Evolutionary conservation across 192 early-diverging fungal genomes (phyloP).

Genomic region (Dissophora globulifera): DNA sequence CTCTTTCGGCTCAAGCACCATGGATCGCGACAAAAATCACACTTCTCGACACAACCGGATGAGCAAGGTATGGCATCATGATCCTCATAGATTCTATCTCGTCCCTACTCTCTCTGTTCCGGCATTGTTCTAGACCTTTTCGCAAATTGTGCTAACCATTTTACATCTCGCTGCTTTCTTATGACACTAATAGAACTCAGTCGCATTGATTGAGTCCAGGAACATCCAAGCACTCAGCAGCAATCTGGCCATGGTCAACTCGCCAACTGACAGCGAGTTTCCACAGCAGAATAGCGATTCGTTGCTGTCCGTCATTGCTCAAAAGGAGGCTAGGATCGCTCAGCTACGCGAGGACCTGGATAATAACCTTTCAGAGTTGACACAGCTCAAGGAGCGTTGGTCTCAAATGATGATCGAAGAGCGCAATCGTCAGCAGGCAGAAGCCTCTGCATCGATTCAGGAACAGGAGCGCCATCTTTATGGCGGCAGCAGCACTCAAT

Average conservation of each 20-base stretch:
- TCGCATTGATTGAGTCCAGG: conserved; percentile 40
- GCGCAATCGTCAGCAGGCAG: conserved; percentile 36
- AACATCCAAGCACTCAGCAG: conserved; percentile 43
- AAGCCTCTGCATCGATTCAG: conserved; percentile 43
- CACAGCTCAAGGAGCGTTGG: conserved; percentile 51
- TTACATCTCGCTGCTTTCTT: neutral
- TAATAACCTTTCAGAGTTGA: conserved; percentile 31
- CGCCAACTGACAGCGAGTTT: conserved; percentile 45
- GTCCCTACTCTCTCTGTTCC: neutral
- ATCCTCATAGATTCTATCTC: too few relatives aligned
- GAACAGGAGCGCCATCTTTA: conserved; percentile 29
- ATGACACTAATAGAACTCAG: conserved; percentile 23
- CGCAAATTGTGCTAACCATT: neutral
- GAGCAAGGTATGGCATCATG: conserved; percentile 27
- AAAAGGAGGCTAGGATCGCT: conserved; percentile 50
- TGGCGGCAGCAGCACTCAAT: conserved; percentile 27
- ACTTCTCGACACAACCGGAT: conserved; percentile 18
- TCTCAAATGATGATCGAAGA: conserved; percentile 54
- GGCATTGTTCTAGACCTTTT: neutral
- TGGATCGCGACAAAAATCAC: conserved; percentile 20
- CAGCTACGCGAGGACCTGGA: conserved; percentile 45
- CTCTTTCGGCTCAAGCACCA: conserved; percentile 34
- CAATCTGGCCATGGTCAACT: conserved; percentile 49
- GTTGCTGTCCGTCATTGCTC: conserved; percentile 43
- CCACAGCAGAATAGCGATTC: conserved; percentile 43